Conservation (phyloP, 78 protist genomes). For the Capsaspora owczarzaki region DNA sequence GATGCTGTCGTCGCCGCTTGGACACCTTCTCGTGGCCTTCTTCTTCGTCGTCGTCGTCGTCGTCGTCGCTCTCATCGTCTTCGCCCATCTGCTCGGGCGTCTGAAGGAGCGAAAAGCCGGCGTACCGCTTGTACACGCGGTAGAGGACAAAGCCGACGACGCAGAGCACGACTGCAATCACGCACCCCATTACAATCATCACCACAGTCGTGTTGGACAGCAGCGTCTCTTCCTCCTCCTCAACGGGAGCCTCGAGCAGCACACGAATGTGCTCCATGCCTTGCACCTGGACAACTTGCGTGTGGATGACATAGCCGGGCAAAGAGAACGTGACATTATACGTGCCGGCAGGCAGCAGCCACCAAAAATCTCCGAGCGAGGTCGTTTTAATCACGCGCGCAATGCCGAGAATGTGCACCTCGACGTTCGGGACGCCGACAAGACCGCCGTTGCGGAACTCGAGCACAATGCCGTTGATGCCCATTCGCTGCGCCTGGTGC, state of each 20-base stretch:
- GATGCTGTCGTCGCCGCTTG: too few relatives aligned
- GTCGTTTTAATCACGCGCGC: background rate
- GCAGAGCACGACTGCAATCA: background rate
- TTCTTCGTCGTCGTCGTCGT: background rate
- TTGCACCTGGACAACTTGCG: background rate
- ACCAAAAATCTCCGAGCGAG: background rate
- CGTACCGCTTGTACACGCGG: background rate
- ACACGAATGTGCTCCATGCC: background rate
- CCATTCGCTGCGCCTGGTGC: background rate
- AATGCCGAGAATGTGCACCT: background rate
- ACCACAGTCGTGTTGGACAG: background rate
- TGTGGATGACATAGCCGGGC: background rate
- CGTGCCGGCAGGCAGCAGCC: background rate
- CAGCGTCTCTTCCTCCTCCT: background rate
- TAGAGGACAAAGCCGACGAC: background rate
- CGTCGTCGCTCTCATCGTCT: background rate
- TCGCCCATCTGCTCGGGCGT: too few relatives aligned
- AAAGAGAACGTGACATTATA: background rate
- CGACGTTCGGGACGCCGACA: background rate
- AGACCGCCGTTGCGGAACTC: background rate
- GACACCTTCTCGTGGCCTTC: too few relatives aligned
- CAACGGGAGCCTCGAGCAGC: background rate
- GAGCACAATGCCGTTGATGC: background rate
- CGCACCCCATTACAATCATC: background rate
- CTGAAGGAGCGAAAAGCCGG: background rate